Evolutionary conservation across 495 filamentous ascomycete genomes (phyloP), one percentile per base, ranked within the genome.

Genomic region (Trichoderma reesei): DNA sequence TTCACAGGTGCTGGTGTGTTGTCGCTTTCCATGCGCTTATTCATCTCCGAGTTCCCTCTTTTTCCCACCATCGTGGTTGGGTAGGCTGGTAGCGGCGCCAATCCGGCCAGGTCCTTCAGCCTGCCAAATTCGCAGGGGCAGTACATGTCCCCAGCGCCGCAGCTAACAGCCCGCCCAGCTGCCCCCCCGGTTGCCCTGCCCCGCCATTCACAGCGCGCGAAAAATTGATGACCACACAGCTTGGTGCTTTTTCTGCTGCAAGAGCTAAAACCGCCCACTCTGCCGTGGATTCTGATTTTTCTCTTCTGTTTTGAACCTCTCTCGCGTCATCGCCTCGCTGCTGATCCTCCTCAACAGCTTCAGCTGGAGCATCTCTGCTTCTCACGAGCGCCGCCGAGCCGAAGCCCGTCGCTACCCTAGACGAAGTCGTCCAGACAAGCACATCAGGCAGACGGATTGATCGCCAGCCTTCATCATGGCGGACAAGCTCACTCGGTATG

Each of bases 401-500:
- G 37, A 46, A 18, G 13, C 26, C 54, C 64, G 36, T 51, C 14
- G 62, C 54, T 61, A 64, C 66, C 46, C 62, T 61, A 41, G 61
- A 59, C 60, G 60, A 26, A 26, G 54, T 38, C 54, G 16, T 33
- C 48, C 14, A 26, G 26, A 26, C 26, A 26, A 26, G 26, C 26
- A 26, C 1, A 26, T 26, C 26, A 26, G 26, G 26, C 26, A 26
- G 34, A 34, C 59, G 11, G 26, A 20, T 59, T 44, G 61, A 36
- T n/a, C 5, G 31, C n/a, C 39, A 34, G 41, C 39, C 65, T 56
- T 34, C 74, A 80, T 64, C 71, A 95, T 94, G 91, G 81, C 88
- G 66, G 91, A 96, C 82, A 94, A 86, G 77, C 81, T 95, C 66
- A 94, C 90, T 63, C 86, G 90, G 90, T 90, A 85, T 67, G 77